Conservation (phyloP, 2,329 filamentous ascomycete genomes). For the Boeremia lycopersici region DNA sequence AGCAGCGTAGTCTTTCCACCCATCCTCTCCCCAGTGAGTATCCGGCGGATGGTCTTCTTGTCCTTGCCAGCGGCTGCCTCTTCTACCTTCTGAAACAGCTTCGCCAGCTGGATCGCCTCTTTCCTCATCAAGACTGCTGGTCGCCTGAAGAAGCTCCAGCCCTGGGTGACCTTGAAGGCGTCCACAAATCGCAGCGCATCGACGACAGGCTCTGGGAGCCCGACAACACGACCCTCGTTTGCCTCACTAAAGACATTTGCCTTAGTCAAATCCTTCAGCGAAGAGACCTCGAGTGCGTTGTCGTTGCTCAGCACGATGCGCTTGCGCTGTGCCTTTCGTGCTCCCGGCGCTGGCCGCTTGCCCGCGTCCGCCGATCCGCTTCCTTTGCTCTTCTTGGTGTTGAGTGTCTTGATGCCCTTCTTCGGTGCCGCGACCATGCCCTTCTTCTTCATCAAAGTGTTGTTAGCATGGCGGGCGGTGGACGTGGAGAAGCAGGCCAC, state of each 20-base stretch:
- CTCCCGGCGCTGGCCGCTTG: slow-evolving; percentile 70
- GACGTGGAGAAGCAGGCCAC: slow-evolving; percentile 46
- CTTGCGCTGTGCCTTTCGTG: slow-evolving; percentile 86
- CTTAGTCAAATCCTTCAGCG: slow-evolving; percentile 67
- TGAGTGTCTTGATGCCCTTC: slow-evolving; percentile 48
- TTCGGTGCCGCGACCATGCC: slow-evolving; percentile 36
- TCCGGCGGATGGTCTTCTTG: slow-evolving; percentile 64
- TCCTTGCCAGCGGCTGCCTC: slow-evolving; percentile 57
- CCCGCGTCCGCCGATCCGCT: slow-evolving; percentile 49
- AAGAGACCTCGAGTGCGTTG: slow-evolving; percentile 81
- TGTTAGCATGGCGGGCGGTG: slow-evolving; percentile 33
- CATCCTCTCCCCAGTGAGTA: slow-evolving; percentile 74
- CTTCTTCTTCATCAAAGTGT: slow-evolving; percentile 35
- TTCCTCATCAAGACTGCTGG: slow-evolving; percentile 79
- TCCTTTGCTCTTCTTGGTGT: slow-evolving; percentile 51
- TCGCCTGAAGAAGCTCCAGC: slow-evolving; percentile 82
- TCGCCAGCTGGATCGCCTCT: slow-evolving; percentile 76
- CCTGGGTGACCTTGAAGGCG: slow-evolving; percentile 89
- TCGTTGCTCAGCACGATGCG: slow-evolving; percentile 91
- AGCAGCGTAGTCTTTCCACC: slow-evolving; percentile 88
- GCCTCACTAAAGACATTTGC: slow-evolving; percentile 49
- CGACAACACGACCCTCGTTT: slow-evolving; percentile 70
- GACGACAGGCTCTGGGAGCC: slow-evolving; percentile 71
- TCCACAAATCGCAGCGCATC: slow-evolving; percentile 83
- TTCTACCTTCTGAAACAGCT: slow-evolving; percentile 57